These are phyloP conservation scores for Kwoniella mangroviensis DNA, from an alignment of 768 basidiomycete genomes.

Conservation along the genomic window DNA sequence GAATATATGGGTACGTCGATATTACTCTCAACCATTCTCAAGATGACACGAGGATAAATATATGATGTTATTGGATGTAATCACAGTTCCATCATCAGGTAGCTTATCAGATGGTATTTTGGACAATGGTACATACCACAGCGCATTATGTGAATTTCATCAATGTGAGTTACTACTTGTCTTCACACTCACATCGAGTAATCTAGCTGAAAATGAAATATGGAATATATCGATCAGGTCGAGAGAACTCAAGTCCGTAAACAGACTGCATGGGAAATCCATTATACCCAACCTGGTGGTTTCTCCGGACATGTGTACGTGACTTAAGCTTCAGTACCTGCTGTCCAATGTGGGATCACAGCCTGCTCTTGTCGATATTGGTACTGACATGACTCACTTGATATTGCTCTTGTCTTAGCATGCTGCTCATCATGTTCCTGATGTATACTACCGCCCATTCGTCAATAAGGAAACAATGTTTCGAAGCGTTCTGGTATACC, in stretches of 20 bases:
- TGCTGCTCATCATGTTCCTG: slow-evolving; percentile 89
- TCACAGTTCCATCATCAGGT: slow-evolving; percentile 74
- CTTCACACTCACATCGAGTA: no score
- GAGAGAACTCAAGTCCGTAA: slow-evolving; percentile 68
- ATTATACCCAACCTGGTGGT: slow-evolving; percentile 87
- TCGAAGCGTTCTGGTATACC: slow-evolving; percentile 97
- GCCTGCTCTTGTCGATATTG: neutral
- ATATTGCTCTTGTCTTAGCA: slow-evolving; percentile 53
- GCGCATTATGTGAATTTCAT: slow-evolving; percentile 67
- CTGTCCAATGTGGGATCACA: neutral
- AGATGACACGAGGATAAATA: neutral
- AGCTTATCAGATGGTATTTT: slow-evolving; percentile 88
- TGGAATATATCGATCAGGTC: slow-evolving; percentile 29
- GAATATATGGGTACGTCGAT: slow-evolving; percentile 78
- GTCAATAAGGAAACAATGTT: slow-evolving; percentile 84
- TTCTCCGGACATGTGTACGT: slow-evolving; percentile 81
- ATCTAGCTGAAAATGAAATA: no score
- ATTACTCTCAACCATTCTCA: neutral
- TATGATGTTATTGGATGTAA: neutral
- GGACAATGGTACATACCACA: slow-evolving; percentile 80
- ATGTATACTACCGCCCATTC: slow-evolving; percentile 91
- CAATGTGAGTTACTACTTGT: slow-evolving; percentile 42
- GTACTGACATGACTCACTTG: neutral
- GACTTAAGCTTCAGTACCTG: neutral
- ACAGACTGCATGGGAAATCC: slow-evolving; percentile 76